A percentile compares a stretch with the other conserved stretches of the same genome.
Evolutionary conservation across 441 rosid genomes (phyloP).

Genomic region (Rhodomyrtus psidioides): DNA sequence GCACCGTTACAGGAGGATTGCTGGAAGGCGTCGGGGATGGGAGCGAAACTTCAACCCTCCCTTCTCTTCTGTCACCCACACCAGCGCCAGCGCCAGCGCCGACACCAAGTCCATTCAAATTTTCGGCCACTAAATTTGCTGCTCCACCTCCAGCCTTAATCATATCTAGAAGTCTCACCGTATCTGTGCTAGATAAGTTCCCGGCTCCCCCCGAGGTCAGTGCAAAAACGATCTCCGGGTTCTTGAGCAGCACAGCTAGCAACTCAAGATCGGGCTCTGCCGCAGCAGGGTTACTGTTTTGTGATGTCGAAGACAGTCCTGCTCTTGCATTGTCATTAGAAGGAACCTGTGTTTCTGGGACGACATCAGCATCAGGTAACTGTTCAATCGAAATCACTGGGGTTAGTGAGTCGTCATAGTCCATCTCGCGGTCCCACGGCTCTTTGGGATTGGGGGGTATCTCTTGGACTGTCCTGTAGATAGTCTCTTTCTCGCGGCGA

Average conservation of each 20-base stretch:
- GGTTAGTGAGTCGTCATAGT: constrained; percentile 85
- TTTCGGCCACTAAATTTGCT: constrained; percentile 21
- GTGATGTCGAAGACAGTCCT: constrained; percentile 24
- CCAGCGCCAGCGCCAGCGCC: not conserved
- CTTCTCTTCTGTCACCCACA: constrained; percentile 32
- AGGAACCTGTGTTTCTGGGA: constrained; percentile 27
- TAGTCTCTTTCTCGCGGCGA: constrained; percentile 79
- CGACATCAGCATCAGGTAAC: constrained; percentile 53
- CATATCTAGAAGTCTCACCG: constrained; percentile 86
- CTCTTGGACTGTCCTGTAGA: constrained; percentile 37
- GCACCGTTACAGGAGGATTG: constrained; percentile 88
- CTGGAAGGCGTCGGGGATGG: constrained; percentile 95
- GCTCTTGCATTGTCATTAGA: constrained; percentile 26
- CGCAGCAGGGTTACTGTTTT: constrained; percentile 14
- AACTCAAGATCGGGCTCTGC: constrained; percentile 88
- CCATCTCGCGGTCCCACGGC: constrained; percentile 98
- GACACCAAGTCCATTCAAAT: constrained; percentile 17
- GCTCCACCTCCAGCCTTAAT: constrained; percentile 80
- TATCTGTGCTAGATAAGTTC: constrained; percentile 56
- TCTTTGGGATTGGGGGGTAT: constrained; percentile 87
- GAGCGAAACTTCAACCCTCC: constrained; percentile 85
- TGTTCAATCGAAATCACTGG: constrained; percentile 82
- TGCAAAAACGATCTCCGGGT: constrained; percentile 87
- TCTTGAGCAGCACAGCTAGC: constrained; percentile 86
- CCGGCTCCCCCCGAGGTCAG: constrained; percentile 76